Evolutionary conservation across 192 early-diverging fungal genomes (phyloP), one percentile per base, ranked within the genome.

Genomic region (Coemansia sp.): DNA sequence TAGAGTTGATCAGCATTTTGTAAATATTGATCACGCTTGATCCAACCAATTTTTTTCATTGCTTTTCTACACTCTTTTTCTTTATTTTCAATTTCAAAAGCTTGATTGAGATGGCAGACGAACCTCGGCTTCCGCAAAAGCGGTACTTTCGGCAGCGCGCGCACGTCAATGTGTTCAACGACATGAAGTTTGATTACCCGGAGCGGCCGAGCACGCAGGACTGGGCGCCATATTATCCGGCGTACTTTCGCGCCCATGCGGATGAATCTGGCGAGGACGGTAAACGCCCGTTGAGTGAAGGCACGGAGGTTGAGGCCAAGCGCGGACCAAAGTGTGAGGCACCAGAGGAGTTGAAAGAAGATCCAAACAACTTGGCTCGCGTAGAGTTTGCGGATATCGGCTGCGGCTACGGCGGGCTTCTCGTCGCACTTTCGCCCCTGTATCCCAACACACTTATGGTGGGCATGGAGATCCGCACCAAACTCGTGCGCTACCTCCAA

Each of bases 321-420:
- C 72, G 72, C 54, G 78, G 72, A 0, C 71, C 71, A 4, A 6
- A 6, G 31, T 34, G 31, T 34, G 31, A 34, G 31, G 70, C 62
- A 2, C 62, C 70, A 11, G 34, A 14, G 11, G 17, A 37, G 3
- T 6, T 28, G 10, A 37, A 12, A 20, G 25, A 19, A 22, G 15
- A 6, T 15, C 11, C 34, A 8, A 23, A 1, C 3, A 28, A n/a
- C 11, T 4, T 47, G 53, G 63, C 78, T 20, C 38, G 69, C 48
- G 91, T 99, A 11, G 96, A 97, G 69, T 95, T 98, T 84, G 95
- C 94, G 12, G 98, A 99, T 68, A 90, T 99, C 81, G 96, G 96
- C 15, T 99, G 97, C 75, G 97, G 97, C 55, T 99, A 96, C 74
- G 97, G 97, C 49, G 97, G 97, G 4, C 84, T 97, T 2, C 71